Base-by-base conservation (phyloP, 2,329 filamentous ascomycete species). In the Alternaria metachromatica region DNA sequence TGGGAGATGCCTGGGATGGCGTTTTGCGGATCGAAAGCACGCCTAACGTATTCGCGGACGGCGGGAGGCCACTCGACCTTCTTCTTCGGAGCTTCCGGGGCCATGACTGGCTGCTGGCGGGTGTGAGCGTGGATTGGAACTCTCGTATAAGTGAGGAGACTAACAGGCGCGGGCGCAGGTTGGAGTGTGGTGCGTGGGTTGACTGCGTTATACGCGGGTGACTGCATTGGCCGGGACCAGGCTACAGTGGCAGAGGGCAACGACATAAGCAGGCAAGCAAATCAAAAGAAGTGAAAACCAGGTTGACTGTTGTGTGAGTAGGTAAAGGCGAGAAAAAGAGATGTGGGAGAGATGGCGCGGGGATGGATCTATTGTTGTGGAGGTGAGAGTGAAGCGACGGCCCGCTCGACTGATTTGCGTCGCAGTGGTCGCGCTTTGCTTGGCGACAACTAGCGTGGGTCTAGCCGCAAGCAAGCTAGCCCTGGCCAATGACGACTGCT, bases 1-100 rank as follows among this genome's bases (percentile, higher is more conserved):
- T 71, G 71, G n/a, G 75, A 76, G 61, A 86, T 82, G 61, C 79
- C 82, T 13, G 76, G 65, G 44, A 84, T 79, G 41, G 73, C 71
- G 76, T 94, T 92, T 62, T 89, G 87, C 25, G 89, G 87, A 55
- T 92, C 89, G 78, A 98, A 98, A 25, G 94, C 94, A 75, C 94
- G 90, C 75, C 94, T 91, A 30, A 98, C 95, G 82, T 97, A 98
- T 69, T 87, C 85, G 72, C 94, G 92, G 64, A 98, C 93, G n/a
- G 90, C 88, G 46, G 88, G 84, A 30, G 94, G 90, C 90, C 93
- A 98, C 72, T 91, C 88, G 73, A 91, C 89, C 83, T 91, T 92
- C 76, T 78, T 78, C 55, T 59, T 62, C 18, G 60, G 43, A 25
- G 49, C 48, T 37, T 62, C 60, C 63, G 77, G 46, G 45, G 62